Conservation (phyloP, 1,139 yeast species). For the Groenewaldozyma sp. region DNA sequence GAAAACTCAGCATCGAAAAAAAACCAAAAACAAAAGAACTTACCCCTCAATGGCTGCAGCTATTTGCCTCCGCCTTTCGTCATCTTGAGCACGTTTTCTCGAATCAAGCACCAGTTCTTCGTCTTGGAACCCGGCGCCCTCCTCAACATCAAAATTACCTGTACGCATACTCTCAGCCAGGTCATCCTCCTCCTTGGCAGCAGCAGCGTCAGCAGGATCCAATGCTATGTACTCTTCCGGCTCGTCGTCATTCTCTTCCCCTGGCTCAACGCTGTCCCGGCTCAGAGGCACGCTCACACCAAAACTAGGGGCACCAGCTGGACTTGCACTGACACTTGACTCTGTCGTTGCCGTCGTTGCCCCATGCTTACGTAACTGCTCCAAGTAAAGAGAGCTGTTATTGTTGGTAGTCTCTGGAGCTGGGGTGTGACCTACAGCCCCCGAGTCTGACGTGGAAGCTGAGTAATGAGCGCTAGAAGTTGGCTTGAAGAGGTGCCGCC, state of each 20-base stretch:
- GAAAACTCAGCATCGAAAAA: too few species aligned
- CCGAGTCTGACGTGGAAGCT: too few species aligned
- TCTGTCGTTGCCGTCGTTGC: background rate
- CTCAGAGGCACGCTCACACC: too few species aligned
- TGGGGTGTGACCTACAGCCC: too few species aligned
- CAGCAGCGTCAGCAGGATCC: background rate
- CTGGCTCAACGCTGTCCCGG: too few species aligned
- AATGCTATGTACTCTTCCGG: background rate
- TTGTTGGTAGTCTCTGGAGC: too few species aligned
- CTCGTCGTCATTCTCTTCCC: too few species aligned
- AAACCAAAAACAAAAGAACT: too few species aligned
- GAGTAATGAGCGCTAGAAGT: too few species aligned
- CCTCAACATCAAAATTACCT: slow-evolving; percentile 25
- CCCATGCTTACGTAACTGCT: background rate
- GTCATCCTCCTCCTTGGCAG: slow-evolving; percentile 22
- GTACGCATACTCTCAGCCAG: slow-evolving; percentile 19
- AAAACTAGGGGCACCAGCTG: too few species aligned
- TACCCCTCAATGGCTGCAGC: slow-evolving; percentile 33
- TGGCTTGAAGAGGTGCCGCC: too few species aligned
- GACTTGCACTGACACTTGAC: background rate
- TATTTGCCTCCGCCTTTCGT: slow-evolving; percentile 31
- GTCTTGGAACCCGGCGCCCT: slow-evolving; percentile 31
- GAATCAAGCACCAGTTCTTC: slow-evolving; percentile 31
- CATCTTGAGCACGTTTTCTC: slow-evolving; percentile 21
- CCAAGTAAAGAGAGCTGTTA: too few species aligned